Conservation (phyloP, 2,329 filamentous ascomycete genomes). For the Tolypocladium pustulatum region DNA sequence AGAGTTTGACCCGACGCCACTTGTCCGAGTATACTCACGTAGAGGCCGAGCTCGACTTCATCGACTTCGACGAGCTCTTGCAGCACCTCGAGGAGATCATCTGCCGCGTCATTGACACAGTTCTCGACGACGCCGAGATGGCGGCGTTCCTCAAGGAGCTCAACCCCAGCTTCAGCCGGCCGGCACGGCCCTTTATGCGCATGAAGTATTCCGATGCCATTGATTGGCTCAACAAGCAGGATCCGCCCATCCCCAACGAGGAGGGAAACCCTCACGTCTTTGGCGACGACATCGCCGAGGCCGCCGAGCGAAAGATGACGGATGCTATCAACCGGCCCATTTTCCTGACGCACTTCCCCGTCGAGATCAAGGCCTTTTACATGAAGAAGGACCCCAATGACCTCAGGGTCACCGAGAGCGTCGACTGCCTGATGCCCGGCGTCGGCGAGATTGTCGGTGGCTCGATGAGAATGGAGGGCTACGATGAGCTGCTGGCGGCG, state of each 20-base stretch:
- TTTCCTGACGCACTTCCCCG: slow-evolving; percentile 93
- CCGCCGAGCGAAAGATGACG: slow-evolving; percentile 93
- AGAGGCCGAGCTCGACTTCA: slow-evolving; percentile 93
- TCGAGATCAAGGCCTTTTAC: slow-evolving; percentile 98
- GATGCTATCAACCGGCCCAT: slow-evolving; percentile 93
- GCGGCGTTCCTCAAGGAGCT: slow-evolving; percentile 68
- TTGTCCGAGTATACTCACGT: slow-evolving; percentile 95
- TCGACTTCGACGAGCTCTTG: slow-evolving; percentile 83
- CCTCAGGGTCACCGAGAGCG: slow-evolving; percentile 77
- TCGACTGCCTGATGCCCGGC: slow-evolving; percentile 78
- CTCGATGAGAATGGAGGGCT: slow-evolving; percentile 90
- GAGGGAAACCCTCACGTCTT: slow-evolving; percentile 83
- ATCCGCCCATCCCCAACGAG: slow-evolving; percentile 69
- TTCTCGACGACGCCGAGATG: slow-evolving; percentile 62
- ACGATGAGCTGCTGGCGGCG: slow-evolving; percentile 78
- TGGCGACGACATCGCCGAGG: slow-evolving; percentile 96
- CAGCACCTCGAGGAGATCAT: slow-evolving; percentile 78
- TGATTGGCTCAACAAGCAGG: slow-evolving; percentile 80
- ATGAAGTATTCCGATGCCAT: slow-evolving; percentile 96
- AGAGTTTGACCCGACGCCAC: slow-evolving; percentile 87
- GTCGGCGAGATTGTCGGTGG: slow-evolving; percentile 97
- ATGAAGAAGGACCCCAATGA: slow-evolving; percentile 85
- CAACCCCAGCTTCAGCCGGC: slow-evolving; percentile 82
- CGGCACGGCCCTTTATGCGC: slow-evolving; percentile 77
- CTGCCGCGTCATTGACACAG: slow-evolving; percentile 72